Evolutionary conservation across 192 early-diverging fungal species (phyloP).

Genomic region (Entomortierella lignicola): DNA sequence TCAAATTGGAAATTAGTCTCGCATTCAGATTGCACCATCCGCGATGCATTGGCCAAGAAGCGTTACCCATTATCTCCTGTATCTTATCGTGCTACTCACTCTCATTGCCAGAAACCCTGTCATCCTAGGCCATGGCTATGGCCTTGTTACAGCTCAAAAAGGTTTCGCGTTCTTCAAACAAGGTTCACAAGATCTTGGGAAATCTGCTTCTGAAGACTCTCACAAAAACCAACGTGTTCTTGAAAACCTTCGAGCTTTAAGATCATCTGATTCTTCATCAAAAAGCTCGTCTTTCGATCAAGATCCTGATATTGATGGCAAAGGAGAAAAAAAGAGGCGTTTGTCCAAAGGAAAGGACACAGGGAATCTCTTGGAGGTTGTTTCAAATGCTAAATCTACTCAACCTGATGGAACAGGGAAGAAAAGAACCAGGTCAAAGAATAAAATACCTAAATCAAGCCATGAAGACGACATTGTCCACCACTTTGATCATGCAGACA

Average conservation of each 20-base stretch:
- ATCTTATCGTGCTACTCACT: not conserved
- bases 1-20: too few species aligned
- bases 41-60: too few species aligned
- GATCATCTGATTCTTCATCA: not conserved
- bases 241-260: not conserved
- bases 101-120: not conserved
- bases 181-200: not conserved
- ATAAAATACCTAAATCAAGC: not conserved
- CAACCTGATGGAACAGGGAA: too few species aligned
- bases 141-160: constrained; percentile 8
- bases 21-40: too few species aligned
- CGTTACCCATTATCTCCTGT: too few species aligned
- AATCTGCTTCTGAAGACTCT: not conserved
- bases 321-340: not conserved
- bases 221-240: not conserved
- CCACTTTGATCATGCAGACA: constrained; percentile 39
- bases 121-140: not conserved
- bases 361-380: constrained; percentile 7
- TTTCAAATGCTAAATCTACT: not conserved
- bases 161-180: constrained; percentile 4
- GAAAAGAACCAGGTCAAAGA: too few species aligned
- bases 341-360: constrained; percentile 28
- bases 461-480: constrained; percentile 41
- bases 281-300: too few species aligned
- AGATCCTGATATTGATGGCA: not conserved